Base-by-base conservation (phyloP, 129 eudicot genomes). In the Escallonia herrerae region DNA sequence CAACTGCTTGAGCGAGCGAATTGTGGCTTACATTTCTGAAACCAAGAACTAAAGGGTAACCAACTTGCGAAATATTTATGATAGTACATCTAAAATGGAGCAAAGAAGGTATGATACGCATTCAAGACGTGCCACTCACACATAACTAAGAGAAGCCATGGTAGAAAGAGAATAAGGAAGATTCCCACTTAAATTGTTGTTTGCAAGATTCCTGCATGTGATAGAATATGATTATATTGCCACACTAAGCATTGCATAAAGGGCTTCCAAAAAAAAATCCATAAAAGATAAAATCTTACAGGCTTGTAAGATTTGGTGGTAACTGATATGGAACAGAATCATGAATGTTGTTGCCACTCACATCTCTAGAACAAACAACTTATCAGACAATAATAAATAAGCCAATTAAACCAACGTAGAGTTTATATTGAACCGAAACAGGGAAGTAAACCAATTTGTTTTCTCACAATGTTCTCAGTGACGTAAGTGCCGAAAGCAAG, bases 221-320 rank as follows among this genome's bases (percentile, higher is more conserved):
- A 44, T 45, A 70, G 44, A 15, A 71, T 58, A 65, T 22, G n/a
- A n/a, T n/a, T n/a, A n/a, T n/a, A n/a, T n/a, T n/a, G 69, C 62
- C 22, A 65, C 44, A 51, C 51, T 5, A 56, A 54, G 48, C 56
- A 65, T 43, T 6, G 9, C 56, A 69, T 14, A 55, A 54, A 45
- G 58, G 39, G 57, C 56, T 43, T 8, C 49, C 15, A 49, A 60
- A 62, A 8, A 40, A 43, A 46, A 47, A 44, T 54, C 22, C 13
- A 72, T 13, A 44, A 62, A 48, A 53, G 65, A 58, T 11, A 37
- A 61, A 55, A 65, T 5, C 66, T 77, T 88, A 93, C 99, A 93
- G 77, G 96, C 72, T 85, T n/a, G 95, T 93, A 63, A 89, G 86
- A 70, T 88, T 89, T 39, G 89, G 91, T 2, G 99, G 99, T 63